Evolutionary conservation across 1,139 yeast species (phyloP), one percentile per base, ranked within the genome.

Genomic region (Arxiozyma heterogenica): DNA sequence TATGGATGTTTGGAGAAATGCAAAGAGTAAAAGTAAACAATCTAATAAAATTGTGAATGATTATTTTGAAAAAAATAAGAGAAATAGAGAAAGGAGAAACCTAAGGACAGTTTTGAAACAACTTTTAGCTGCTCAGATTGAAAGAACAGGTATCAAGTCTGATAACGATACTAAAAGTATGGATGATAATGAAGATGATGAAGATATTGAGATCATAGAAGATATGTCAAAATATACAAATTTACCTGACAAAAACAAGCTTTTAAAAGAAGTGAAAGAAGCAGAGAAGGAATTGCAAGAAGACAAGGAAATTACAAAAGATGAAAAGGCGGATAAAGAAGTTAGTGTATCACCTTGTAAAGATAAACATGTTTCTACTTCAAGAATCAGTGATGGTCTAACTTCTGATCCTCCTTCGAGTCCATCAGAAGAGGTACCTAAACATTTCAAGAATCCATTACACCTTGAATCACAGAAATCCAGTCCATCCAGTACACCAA

Each of bases 1-100:
- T 55, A 75, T 82, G 44, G 66, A 69, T 41, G 61, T 80, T 15
- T 83, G 90, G 88, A 69, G 72, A 54, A 63, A 61, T 46, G 57
- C 67, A 45, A 65, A 58, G 51, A 60, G 61, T 50, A 60, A 58
- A 55, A 66, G 61, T 54, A 64, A 54, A 44, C 38, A 53, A 11
- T 52, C 56, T 39, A 57, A 59, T 18, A 60, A 55, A 56, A 45
- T 54, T 23, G 55, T 67, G 0, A 65, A 63, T 30, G 60, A 57
- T 23, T 64, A 72, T 48, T 77, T 77, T 57, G 65, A 68, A 34
- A 69, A 66, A 27, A 63, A 62, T 6, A 74, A 72, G 45, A 64
- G 77, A 51, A 67, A 67, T 41, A 58, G 58, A 4, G 68, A 78
- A 53, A 67, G 82, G 58, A 62, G 61, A 7, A 61, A 63, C 6